Base-by-base conservation (phyloP, 768 basidiomycete genomes). In the Scleroderma citrinum region DNA sequence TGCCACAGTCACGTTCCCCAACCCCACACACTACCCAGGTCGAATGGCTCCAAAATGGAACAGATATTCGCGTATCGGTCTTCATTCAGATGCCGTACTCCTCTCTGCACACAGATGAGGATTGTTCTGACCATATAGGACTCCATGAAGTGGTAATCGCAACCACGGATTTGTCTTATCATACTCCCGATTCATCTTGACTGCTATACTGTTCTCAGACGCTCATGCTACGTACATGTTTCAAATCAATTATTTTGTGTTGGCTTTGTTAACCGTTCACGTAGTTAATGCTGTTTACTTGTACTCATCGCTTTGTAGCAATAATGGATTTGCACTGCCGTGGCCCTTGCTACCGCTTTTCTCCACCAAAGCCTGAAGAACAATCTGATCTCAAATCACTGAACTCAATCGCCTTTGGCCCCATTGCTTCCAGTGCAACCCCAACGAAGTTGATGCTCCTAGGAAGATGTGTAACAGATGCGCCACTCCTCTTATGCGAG, bases 61-160 rank as follows among this genome's bases (percentile, higher is more conserved):
- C 63, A 13, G 47, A 63, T 17, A 31, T 68, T 43, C 65, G 56
- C 34, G 44, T 68, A 29, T 59, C 57, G 13, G 37, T 66, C 17
- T n/a, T 66, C 44, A 58, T 66, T 12, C 50, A 51, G 19, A 68
- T 66, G 65, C 65, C 65, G 36, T 52, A 35, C 16, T 44, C 48
- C 52, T 44, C 53, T 37, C 4, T 38, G 32, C 8, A 20, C 21
- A 19, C 48, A 20, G n/a, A 29, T 13, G 20, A 38, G 29, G 20
- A 47, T 23, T 12, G 46, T 24, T 24, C 46, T 35, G 23, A 42
- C 31, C 30, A 17, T 8, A 20, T 23, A 21, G 32, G 14, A 19
- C 35, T 54, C 44, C 56, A 56, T 7, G 65, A 66, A 44, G 35
- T 61, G 20, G 62, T 47, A 46, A 54, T 66, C 42, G 65, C 59